A percentile compares a stretch with the other conserved stretches of the same genome.
These are phyloP conservation scores for Metschnikowia santaceciliae DNA, from an alignment of 805 yeast genomes.

Conservation along the genomic window DNA sequence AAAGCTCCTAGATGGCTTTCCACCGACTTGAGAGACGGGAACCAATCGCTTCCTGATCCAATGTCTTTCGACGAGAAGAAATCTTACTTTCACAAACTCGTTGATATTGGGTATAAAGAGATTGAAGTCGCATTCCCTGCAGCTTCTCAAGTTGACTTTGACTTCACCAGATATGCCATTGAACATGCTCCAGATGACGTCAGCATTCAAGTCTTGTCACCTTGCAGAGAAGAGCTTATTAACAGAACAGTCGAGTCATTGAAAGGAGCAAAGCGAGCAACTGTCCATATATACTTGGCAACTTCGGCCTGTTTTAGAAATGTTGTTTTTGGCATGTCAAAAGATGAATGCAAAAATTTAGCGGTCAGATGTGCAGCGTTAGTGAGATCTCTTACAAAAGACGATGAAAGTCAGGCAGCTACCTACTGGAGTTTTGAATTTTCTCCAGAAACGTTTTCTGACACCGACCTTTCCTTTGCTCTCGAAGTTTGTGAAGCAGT, in stretches of 20 bases:
- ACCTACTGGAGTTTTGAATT: conserved; percentile 76
- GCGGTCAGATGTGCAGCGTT: conserved; percentile 63
- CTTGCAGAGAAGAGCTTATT: conserved; percentile 72
- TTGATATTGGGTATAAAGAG: conserved; percentile 75
- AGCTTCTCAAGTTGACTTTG: conserved; percentile 77
- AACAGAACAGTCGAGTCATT: conserved; percentile 68
- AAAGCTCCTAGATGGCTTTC: conserved; percentile 80
- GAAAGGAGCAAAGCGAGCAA: conserved; percentile 71
- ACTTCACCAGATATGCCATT: conserved; percentile 72
- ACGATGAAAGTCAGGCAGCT: conserved; percentile 47
- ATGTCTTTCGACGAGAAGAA: conserved; percentile 80
- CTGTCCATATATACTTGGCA: conserved; percentile 72
- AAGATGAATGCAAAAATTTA: conserved; percentile 53
- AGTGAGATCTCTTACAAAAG: conserved; percentile 66
- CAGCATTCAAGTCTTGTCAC: conserved; percentile 69
- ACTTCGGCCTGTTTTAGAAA: conserved; percentile 71
- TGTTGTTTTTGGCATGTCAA: conserved; percentile 62
- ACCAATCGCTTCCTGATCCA: conserved; percentile 82
- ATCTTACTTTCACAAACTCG: conserved; percentile 61
- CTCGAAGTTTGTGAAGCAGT: conserved; percentile 71
- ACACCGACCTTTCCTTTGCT: conserved; percentile 61
- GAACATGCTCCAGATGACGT: conserved; percentile 75
- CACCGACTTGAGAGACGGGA: conserved; percentile 80
- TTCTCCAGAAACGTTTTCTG: conserved; percentile 77
- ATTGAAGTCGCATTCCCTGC: conserved; percentile 82